A percentile compares a stretch with the other conserved stretches of the same genome.
Evolutionary conservation across 257 asterid species (phyloP).

Genomic region (Primulina eburnea): DNA sequence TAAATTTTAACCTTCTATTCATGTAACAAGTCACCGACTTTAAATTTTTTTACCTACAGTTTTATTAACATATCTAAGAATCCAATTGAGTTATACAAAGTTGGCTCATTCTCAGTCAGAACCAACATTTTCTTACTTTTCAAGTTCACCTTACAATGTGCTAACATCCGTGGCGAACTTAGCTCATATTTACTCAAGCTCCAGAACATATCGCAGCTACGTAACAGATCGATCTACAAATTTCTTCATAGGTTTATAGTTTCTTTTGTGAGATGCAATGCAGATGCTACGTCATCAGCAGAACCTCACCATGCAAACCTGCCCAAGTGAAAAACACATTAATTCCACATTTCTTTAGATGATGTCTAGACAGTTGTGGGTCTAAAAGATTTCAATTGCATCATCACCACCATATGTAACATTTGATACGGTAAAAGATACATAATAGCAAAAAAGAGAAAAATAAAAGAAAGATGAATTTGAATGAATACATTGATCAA

Average conservation of each 20-base stretch:
- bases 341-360: not conserved
- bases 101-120: not conserved
- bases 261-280: not conserved
- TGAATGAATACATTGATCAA: conserved; percentile 47
- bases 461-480: conserved; percentile 16
- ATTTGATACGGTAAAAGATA: not conserved
- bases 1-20: not conserved
- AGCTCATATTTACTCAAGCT: conserved; percentile 1
- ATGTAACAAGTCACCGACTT: not conserved
- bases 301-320: conserved; percentile 60
- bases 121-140: no score
- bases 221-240: conserved; percentile 1
- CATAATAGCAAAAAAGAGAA: not conserved
- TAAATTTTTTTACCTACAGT: no score
- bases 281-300: conserved; percentile 43
- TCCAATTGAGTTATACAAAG: not conserved
- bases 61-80: not conserved
- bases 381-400: no score
- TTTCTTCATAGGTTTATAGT: not conserved
- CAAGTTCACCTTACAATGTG: not conserved
- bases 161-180: not conserved
- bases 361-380: not conserved
- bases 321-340: conserved; percentile 23
- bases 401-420: not conserved
- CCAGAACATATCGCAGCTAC: not conserved